Base-by-base conservation (phyloP, 108 stramenopile species). In the Nitzschia sp. region DNA sequence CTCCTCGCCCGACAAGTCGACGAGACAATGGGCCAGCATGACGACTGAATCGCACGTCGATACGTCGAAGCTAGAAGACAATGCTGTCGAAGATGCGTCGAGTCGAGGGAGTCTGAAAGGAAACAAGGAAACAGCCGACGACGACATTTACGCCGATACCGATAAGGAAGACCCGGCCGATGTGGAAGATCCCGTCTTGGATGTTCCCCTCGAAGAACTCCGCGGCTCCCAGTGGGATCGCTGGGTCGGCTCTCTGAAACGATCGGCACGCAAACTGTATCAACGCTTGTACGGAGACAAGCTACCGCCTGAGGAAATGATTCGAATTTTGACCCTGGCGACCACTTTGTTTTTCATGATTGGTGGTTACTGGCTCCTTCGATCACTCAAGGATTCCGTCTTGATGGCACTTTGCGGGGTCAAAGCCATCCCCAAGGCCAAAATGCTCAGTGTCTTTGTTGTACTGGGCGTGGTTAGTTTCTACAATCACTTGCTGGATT, bases 321-420 rank as follows among this genome's bases (percentile, higher is more conserved):
- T 93, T 17, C 96, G 96, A 6, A 94, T 95, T 6, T 79, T 96
- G 45, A 84, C 80, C 47, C 78, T 98, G 26, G 89, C 96, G 9
- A 80, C 85, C 45, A 97, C 97, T n/a, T 80, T 99, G 9, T 97
- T 97, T 60, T 96, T 97, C 61, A 96, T 98, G 88, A 97, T 99
- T 72, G 97, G 96, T 41, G 96, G 96, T 9, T 99, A 97, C 80
- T 99, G 98, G 98, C 60, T 97, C 27, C 73, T 99, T 58, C 85
- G 97, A 38, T 90, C 87, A 17, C 68, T 97, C 34, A 99, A 99
- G 78, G 98, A 99, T 73, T 85, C 92, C 3, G 91, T 98, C n/a
- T 77, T 97, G 35, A 92, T 90, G 69, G 80, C 96, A n/a, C 85
- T 97, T 15, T 92, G 92, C 65, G 98, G 98, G 25, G 90, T 97